Conservation (phyloP, 1,284 basidiomycete genomes). For the Pyrrhoderma lamaoense region DNA sequence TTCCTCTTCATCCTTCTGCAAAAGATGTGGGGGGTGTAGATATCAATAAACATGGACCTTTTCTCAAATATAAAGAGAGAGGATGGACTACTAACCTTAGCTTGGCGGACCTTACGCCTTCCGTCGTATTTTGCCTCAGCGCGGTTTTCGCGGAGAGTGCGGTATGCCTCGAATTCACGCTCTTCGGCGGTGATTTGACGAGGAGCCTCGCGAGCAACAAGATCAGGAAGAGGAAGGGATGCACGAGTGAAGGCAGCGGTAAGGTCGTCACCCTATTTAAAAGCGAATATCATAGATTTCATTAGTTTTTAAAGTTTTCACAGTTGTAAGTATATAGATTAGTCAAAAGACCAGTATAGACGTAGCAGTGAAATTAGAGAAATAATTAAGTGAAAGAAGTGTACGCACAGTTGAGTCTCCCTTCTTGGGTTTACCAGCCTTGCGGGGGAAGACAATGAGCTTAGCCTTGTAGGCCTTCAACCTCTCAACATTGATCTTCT, state of each 20-base stretch:
- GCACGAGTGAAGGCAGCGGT: slow-evolving; percentile 71
- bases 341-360: too few relatives aligned
- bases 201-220: slow-evolving; percentile 74
- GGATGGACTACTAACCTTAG: slow-evolving; percentile 54
- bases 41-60: background rate
- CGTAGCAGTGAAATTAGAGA: too few relatives aligned
- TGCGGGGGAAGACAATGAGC: slow-evolving; percentile 92
- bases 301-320: background rate
- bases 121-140: slow-evolving; percentile 85
- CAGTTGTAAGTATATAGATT: too few relatives aligned
- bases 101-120: slow-evolving; percentile 71
- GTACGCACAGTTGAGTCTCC: slow-evolving; percentile 79
- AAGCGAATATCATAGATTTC: background rate
- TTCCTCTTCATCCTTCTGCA: slow-evolving; percentile 86
- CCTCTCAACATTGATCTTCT: slow-evolving; percentile 92
- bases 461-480: slow-evolving; percentile 89
- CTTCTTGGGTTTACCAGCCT: slow-evolving; percentile 93
- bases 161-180: slow-evolving; percentile 84
- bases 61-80: background rate
- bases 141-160: slow-evolving; percentile 82
- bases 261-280: slow-evolving; percentile 74
- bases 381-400: slow-evolving; percentile 6
- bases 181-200: slow-evolving; percentile 93
- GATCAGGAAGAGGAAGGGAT: slow-evolving; percentile 57
- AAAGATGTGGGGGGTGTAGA: too few relatives aligned